Evolutionary conservation across 306 rosid species (phyloP), one percentile per base, ranked within the genome.

Genomic region (Dryas alaskensis): DNA sequence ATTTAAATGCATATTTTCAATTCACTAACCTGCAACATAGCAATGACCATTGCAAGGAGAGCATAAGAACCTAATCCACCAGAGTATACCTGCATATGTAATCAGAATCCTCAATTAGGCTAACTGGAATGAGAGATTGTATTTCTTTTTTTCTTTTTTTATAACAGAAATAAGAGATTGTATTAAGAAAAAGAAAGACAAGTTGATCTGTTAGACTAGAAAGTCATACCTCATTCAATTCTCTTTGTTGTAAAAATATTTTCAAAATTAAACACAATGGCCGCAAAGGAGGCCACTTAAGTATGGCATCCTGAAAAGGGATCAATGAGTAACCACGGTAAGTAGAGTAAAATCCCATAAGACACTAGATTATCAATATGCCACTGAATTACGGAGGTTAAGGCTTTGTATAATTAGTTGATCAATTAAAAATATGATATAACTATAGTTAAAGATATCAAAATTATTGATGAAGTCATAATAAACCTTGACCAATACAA

Each of bases 31-130:
- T 89, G 92, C 86, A 92, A 71, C 96, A 92, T 80, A 58, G 99
- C 92, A 92, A 94, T 82, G 65, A 94, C 83, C 97, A 94, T 94
- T 59, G 95, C 63, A 74, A 94, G 97, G 72, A 94, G 96, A 3
- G 99, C 96, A 83, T 92, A 94, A 31, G 97, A 92, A 76, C 99
- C 95, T 79, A 94, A 72, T 78, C 99, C 99, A 47, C 99, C 99
- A 82, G 96, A 86, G 87, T 88, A 94, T 50, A 94, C 99, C 97
- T 94, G 83, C 85, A 84, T 67, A 68, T 69, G 73, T 80, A 8
- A 78, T 60, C 81, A 51, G 71, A 87, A 79, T 73, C 57, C 69
- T 72, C 73, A 75, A 81, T 82, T 73, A 77, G 81, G 73, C 5
- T 77, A 72, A 65, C 62, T 46, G 51, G 69, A 72, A 13, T 48